Evolutionary conservation across 306 rosid species (phyloP).

Genomic region (Gastrolobium bilobum): DNA sequence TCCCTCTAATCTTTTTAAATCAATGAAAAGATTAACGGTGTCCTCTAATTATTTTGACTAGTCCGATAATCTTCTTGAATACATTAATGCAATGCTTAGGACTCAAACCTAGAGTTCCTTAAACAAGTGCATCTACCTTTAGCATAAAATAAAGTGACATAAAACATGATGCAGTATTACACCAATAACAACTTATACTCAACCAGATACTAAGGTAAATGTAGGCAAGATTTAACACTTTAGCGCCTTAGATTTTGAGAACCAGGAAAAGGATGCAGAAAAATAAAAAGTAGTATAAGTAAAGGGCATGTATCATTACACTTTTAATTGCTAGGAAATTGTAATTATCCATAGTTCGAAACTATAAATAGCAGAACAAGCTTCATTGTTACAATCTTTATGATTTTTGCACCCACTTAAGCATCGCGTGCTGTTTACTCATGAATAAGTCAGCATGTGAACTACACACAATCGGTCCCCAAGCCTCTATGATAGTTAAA

Average conservation of each 20-base stretch:
- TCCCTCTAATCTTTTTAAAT: neutral
- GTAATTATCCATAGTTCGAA: slow-evolving; percentile 4
- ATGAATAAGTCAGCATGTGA: slow-evolving; percentile 2
- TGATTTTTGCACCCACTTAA: slow-evolving; percentile 26
- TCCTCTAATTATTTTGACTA: slow-evolving; percentile 4
- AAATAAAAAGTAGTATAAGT: neutral
- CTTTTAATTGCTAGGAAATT: neutral
- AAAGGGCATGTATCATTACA: slow-evolving; percentile 6
- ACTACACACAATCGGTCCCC: neutral
- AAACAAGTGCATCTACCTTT: slow-evolving; percentile 16
- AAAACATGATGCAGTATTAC: neutral
- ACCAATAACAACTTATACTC: slow-evolving; percentile 27
- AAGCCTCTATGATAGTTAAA: neutral
- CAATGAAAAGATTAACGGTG: neutral
- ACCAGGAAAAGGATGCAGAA: neutral
- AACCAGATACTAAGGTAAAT: slow-evolving; percentile 20
- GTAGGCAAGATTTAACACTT: neutral
- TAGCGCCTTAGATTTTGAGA: neutral
- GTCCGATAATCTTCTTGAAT: neutral
- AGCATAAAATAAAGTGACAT: slow-evolving; percentile 11
- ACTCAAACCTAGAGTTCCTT: slow-evolving; percentile 9
- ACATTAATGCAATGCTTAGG: slow-evolving; percentile 8
- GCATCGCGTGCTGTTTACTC: neutral
- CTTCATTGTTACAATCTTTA: neutral
- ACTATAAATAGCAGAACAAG: slow-evolving; percentile 43